phyloP scores from a whole-genome alignment of 208 protist genomes.

The Leishmania tropica region DNA sequence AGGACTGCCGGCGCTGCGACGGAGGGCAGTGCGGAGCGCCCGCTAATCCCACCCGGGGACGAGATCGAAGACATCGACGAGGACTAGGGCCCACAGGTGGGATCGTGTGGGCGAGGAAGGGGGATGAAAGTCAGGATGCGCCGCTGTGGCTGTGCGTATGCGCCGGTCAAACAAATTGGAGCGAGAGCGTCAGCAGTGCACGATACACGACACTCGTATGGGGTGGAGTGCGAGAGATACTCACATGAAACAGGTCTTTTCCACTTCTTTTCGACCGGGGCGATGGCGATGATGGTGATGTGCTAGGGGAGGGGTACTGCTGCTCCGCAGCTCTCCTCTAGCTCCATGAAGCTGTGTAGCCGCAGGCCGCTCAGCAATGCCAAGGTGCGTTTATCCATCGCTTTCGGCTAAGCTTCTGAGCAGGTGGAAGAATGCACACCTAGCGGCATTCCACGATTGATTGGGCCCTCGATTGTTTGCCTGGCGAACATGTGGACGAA shows the following conservation, averaged over 20 bases:
- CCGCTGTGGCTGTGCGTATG: not conserved
- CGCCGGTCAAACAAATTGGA: not conserved
- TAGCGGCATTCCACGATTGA: not conserved
- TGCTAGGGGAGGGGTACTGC: not conserved
- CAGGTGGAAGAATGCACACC: too few relatives aligned
- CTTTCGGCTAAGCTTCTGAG: not conserved
- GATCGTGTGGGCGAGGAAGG: not conserved
- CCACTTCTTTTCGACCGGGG: not conserved
- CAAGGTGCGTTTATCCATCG: not conserved
- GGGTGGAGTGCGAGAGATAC: not conserved
- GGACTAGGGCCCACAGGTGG: not conserved
- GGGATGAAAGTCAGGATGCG: not conserved
- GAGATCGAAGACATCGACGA: slow-evolving; percentile 25
- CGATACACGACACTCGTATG: not conserved
- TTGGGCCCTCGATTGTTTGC: not conserved
- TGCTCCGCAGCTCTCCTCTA: not conserved
- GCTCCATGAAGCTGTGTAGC: not conserved
- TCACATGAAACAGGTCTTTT: not conserved
- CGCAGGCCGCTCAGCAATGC: not conserved
- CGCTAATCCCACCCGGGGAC: slow-evolving; percentile 27
- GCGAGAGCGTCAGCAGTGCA: not conserved
- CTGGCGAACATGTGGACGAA: not conserved
- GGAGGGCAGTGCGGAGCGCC: not conserved
- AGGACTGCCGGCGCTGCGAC: not conserved
- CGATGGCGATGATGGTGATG: too few relatives aligned